Conservation (phyloP, 129 eudicot genomes). For the Helianthus annuus region HanXRQr2.0-SUNRISE NC_035433.2:70683017-70683516, state of each 20-base stretch:
- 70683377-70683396: neutral
- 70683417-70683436: neutral
- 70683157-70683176: neutral
- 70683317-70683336: neutral
- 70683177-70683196: constrained; percentile 1
- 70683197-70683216: constrained; percentile 11
- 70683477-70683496: too few relatives aligned
- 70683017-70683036: constrained; percentile 14
- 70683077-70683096: constrained; percentile 23
- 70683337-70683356: neutral
- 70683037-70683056: neutral
- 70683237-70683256: constrained; percentile 11
- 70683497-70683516: too few relatives aligned
- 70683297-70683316: neutral
- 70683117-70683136: constrained; percentile 24
- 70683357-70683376: neutral
- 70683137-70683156: neutral
- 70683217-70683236: constrained; percentile 12
- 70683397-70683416: neutral
- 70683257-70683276: neutral
- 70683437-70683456: too few relatives aligned
- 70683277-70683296: neutral
- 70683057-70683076: neutral
- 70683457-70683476: too few relatives aligned
- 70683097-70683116: neutral